These are phyloP conservation scores for Dactylellina haptotyla DNA, from an alignment of 2,329 filamentous ascomycete species.

Conservation along the genomic window DNA sequence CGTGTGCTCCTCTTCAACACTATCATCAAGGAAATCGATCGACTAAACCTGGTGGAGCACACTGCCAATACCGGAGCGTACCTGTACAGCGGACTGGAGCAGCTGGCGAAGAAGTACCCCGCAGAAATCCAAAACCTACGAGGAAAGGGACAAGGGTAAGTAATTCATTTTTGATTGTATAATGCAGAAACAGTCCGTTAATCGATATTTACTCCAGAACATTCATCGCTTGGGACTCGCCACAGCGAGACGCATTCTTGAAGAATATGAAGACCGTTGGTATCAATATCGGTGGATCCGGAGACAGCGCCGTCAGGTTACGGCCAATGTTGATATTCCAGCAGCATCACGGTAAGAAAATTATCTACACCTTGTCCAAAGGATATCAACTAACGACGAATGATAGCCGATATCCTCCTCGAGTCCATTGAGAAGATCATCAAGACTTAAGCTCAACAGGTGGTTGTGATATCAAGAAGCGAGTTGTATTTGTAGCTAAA, in stretches of 20 bases:
- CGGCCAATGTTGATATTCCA: constrained; percentile 93
- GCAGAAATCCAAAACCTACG: constrained; percentile 82
- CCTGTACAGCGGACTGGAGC: constrained; percentile 76
- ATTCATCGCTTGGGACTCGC: constrained; percentile 91
- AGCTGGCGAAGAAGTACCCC: constrained; percentile 76
- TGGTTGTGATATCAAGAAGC: not conserved
- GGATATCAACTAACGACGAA: not conserved
- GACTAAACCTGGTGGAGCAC: constrained; percentile 78
- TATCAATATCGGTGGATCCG: constrained; percentile 87
- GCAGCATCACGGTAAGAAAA: constrained; percentile 80
- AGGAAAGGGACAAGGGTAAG: constrained; percentile 78
- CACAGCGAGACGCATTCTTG: constrained; percentile 80
- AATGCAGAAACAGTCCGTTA: not conserved
- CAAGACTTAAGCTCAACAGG: constrained; percentile 59
- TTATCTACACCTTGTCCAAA: not conserved
- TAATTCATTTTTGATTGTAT: not conserved
- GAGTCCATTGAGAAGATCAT: constrained; percentile 80
- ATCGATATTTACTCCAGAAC: constrained; percentile 64
- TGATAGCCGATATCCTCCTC: constrained; percentile 75
- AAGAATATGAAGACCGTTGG: constrained; percentile 80
- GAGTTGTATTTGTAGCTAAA: constrained; percentile 37
- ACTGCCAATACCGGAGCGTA: constrained; percentile 81
- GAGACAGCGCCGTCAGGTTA: constrained; percentile 77
- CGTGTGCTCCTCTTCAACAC: constrained; percentile 85
- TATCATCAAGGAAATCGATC: constrained; percentile 83